Conservation (phyloP, 208 protist species). For the Trichomonas gallinae region DNA sequence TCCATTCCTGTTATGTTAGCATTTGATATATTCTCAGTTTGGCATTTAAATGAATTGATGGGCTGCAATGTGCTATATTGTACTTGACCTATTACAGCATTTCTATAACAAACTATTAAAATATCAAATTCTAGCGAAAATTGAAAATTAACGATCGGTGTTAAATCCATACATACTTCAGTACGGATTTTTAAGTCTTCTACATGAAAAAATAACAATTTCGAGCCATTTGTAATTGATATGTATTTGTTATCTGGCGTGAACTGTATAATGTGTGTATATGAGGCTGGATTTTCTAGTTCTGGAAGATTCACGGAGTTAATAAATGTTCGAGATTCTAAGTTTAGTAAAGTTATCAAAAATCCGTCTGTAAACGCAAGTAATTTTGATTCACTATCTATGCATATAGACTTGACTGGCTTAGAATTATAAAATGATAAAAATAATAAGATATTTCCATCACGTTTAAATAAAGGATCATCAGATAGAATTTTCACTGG, state of each 20-base stretch:
- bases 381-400: neutral
- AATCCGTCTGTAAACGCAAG: neutral
- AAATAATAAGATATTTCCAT: neutral
- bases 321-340: neutral
- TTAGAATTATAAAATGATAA: neutral
- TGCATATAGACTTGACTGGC: neutral
- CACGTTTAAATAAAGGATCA: neutral
- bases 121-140: neutral
- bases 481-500: neutral
- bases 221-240: neutral
- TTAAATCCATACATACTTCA: neutral
- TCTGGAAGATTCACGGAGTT: neutral
- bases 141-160: neutral
- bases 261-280: neutral
- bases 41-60: neutral
- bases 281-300: no score
- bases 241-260: neutral
- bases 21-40: neutral
- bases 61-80: neutral
- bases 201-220: neutral
- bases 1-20: neutral
- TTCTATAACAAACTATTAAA: neutral
- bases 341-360: neutral
- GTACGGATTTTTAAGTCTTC: neutral
- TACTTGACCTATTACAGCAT: neutral